Conservation (phyloP, 805 yeast genomes). For the Sporopachydermia quercuum region DNA sequence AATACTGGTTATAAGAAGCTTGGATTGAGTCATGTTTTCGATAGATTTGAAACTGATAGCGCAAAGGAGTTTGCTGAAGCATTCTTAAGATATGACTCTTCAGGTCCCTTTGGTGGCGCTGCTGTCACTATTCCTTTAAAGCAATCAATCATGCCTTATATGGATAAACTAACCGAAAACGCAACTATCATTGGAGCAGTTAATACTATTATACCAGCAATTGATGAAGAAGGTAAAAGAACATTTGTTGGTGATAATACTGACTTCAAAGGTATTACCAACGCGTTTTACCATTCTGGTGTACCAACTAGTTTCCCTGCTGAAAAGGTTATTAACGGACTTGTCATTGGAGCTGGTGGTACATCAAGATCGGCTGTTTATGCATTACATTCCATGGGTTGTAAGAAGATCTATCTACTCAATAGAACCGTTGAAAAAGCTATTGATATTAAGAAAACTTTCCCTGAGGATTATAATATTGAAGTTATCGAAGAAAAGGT, state of each 20-base stretch:
- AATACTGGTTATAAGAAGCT: slow-evolving; percentile 60
- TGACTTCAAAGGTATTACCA: slow-evolving; percentile 82
- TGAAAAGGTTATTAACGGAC: slow-evolving; percentile 34
- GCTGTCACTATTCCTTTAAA: slow-evolving; percentile 93
- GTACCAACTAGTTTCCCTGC: slow-evolving; percentile 24
- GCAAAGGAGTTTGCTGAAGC: slow-evolving; percentile 39
- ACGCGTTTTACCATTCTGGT: slow-evolving; percentile 51
- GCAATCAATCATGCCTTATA: slow-evolving; percentile 55
- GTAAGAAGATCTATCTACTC: slow-evolving; percentile 56
- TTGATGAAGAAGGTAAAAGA: slow-evolving; percentile 25
- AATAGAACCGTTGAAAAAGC: slow-evolving; percentile 69
- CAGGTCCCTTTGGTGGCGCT: slow-evolving; percentile 65
- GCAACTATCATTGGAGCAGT: slow-evolving; percentile 86
- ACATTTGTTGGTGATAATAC: slow-evolving; percentile 76
- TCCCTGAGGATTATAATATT: slow-evolving; percentile 48
- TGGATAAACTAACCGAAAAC: slow-evolving; percentile 54
- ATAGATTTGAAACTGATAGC: slow-evolving; percentile 49
- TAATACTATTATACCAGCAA: slow-evolving; percentile 59
- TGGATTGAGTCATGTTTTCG: slow-evolving; percentile 65
- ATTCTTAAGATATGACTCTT: slow-evolving; percentile 28
- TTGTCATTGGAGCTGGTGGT: slow-evolving; percentile 95
- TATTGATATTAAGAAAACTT: slow-evolving; percentile 37
- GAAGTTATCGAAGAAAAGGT: slow-evolving; percentile 36
- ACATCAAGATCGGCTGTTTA: slow-evolving; percentile 90
- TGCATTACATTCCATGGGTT: slow-evolving; percentile 71